phyloP scores from a whole-genome alignment of 768 basidiomycete species.

The Rhizopogon roseolus region DNA sequence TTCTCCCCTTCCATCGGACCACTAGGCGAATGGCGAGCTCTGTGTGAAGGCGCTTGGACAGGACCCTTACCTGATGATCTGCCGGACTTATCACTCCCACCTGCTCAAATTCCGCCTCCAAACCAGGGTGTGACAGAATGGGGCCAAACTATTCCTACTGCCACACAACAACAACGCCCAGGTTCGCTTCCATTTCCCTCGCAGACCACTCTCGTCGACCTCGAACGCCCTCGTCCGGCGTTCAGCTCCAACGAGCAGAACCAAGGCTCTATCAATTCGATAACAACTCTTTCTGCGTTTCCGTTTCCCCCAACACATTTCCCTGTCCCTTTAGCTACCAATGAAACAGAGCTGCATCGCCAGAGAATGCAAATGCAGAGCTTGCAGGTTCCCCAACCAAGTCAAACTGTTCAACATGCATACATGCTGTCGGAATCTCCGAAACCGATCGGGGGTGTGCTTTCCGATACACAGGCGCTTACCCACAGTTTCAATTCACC shows the following conservation, averaged over 20 bases:
- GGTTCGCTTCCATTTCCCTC: slow-evolving; percentile 6
- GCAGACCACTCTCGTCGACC: slow-evolving; percentile 2
- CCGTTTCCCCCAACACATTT: slow-evolving; percentile 70
- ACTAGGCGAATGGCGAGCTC: slow-evolving; percentile 67
- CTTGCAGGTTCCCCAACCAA: slow-evolving; percentile 12
- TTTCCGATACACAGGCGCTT: slow-evolving; percentile 2
- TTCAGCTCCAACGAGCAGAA: slow-evolving; percentile 12
- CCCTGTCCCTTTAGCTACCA: slow-evolving; percentile 47
- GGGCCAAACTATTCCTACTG: slow-evolving; percentile 22
- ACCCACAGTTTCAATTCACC: slow-evolving; percentile 1
- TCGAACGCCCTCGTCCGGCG: slow-evolving; percentile 22
- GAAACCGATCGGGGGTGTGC: slow-evolving; percentile 4
- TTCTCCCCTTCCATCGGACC: slow-evolving; percentile 62
- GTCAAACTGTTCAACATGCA: slow-evolving; percentile 3
- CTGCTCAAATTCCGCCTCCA: slow-evolving; percentile 2
- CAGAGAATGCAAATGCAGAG: slow-evolving; percentile 22
- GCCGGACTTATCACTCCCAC: slow-evolving; percentile 11
- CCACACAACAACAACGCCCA: slow-evolving; percentile 4
- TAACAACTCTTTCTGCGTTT: slow-evolving; percentile 71
- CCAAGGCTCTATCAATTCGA: slow-evolving; percentile 36
- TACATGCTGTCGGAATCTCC: slow-evolving; percentile 18
- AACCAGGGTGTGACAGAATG: slow-evolving; percentile 20
- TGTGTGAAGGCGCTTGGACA: slow-evolving; percentile 75
- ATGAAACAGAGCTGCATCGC: slow-evolving; percentile 19
- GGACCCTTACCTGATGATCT: slow-evolving; percentile 34